Evolutionary conservation across 106 monocot genomes (phyloP).

Genomic region (Chionographis japonica): DNA sequence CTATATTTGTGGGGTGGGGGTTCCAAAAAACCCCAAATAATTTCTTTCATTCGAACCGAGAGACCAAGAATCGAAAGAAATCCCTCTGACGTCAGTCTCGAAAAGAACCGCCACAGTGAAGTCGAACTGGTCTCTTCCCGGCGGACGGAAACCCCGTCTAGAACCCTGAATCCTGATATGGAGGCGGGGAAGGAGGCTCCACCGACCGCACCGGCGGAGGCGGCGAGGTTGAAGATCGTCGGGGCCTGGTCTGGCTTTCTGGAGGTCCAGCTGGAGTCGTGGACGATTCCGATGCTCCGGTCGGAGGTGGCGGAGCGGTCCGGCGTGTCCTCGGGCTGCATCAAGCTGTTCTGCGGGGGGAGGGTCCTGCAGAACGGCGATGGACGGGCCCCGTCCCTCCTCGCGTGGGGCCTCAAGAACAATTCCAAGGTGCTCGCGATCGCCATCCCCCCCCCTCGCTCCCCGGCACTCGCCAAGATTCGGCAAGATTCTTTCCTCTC

Average conservation of each 20-base stretch:
- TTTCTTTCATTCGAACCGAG: too few species aligned
- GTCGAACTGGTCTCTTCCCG: too few species aligned
- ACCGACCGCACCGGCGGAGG: not conserved
- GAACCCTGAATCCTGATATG: not conserved
- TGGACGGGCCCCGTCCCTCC: slow-evolving; percentile 21
- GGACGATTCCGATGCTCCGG: slow-evolving; percentile 70
- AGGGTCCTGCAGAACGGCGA: slow-evolving; percentile 53
- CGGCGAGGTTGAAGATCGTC: slow-evolving; percentile 52
- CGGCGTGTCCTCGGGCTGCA: slow-evolving; percentile 23
- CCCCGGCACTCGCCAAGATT: slow-evolving; percentile 48
- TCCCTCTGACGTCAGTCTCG: too few species aligned
- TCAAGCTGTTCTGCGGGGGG: slow-evolving; percentile 79
- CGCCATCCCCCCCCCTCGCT: slow-evolving; percentile 35
- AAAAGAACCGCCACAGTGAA: too few species aligned
- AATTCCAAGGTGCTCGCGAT: slow-evolving; percentile 78
- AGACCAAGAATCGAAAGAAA: too few species aligned
- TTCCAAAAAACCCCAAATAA: too few species aligned
- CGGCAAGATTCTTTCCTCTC: slow-evolving; percentile 14
- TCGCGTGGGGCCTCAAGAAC: slow-evolving; percentile 48
- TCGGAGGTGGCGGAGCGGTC: slow-evolving; percentile 53
- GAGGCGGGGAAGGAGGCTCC: not conserved
- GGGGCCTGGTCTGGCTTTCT: slow-evolving; percentile 70
- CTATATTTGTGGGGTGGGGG: too few species aligned
- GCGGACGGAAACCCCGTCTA: too few species aligned
- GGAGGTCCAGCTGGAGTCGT: slow-evolving; percentile 52